These are phyloP conservation scores for Colletotrichum liriopes DNA, from an alignment of 2,329 filamentous ascomycete species.

Conservation along the genomic window DNA sequence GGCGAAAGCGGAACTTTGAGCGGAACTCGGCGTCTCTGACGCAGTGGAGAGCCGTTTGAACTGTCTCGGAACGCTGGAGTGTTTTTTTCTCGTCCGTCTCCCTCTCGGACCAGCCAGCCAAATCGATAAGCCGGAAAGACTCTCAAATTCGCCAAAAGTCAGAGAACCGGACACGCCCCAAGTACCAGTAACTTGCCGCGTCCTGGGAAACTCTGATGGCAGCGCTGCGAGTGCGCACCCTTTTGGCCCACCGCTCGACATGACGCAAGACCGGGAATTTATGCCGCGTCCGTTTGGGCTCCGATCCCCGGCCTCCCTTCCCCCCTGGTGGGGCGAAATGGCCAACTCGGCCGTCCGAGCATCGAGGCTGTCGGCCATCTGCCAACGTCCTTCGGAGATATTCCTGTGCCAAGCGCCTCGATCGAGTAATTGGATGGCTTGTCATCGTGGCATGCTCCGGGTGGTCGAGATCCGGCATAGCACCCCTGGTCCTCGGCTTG, in stretches of 20 bases:
- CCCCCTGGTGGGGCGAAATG: slow-evolving; percentile 15
- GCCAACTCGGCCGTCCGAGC: slow-evolving; percentile 40
- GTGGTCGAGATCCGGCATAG: slow-evolving; percentile 3
- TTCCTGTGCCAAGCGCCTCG: slow-evolving; percentile 13
- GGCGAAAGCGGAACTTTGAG: not conserved
- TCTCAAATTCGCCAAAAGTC: not conserved
- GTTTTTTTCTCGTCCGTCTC: not conserved
- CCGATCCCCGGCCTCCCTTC: slow-evolving; percentile 32
- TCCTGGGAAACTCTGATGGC: not conserved
- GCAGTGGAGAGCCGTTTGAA: not conserved
- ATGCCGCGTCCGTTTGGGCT: slow-evolving; percentile 37
- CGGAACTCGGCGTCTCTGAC: slow-evolving; percentile 9
- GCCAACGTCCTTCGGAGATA: slow-evolving; percentile 29
- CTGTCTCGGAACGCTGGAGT: slow-evolving; percentile 5
- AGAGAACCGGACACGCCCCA: not conserved
- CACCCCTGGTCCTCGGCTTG: not conserved
- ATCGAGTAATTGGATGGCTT: slow-evolving; percentile 7
- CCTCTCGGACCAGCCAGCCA: not conserved
- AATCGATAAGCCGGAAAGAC: not conserved
- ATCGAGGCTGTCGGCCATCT: slow-evolving; percentile 19
- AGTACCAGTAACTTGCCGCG: not conserved
- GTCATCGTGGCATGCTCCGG: slow-evolving; percentile 28
- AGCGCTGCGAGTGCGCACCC: slow-evolving; percentile 24
- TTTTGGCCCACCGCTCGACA: slow-evolving; percentile 28
- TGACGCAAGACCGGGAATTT: slow-evolving; percentile 41